Evolutionary conservation across 2,329 filamentous ascomycete species (phyloP).

Genomic region (Emmonsiellopsis sp.): DNA sequence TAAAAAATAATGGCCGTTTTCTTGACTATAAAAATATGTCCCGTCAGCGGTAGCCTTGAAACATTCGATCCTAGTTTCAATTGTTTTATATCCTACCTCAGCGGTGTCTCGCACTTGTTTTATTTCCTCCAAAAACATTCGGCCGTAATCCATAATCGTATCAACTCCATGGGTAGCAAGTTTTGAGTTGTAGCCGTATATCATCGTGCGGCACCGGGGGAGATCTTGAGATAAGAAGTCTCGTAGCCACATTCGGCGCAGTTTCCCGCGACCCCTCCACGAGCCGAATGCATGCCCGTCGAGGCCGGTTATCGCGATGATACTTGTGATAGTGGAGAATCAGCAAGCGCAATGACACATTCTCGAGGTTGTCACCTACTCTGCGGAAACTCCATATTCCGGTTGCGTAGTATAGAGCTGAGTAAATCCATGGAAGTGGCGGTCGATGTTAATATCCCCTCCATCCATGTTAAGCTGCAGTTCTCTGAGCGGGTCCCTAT

Average conservation of each 20-base stretch:
- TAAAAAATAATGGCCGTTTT: constrained; percentile 5
- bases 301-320: neutral
- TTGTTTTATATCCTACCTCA: neutral
- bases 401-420: neutral
- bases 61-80: neutral
- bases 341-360: neutral
- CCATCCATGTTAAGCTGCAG: neutral
- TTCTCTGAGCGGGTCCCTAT: neutral
- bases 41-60: neutral
- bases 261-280: neutral
- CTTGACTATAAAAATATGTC: neutral
- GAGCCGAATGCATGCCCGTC: neutral
- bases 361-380: neutral
- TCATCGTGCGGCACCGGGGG: neutral
- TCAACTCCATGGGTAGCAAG: neutral
- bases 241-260: neutral
- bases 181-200: neutral
- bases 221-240: neutral
- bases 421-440: neutral
- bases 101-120: neutral
- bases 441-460: neutral
- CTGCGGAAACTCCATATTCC: neutral
- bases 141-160: neutral
- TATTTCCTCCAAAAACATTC: neutral
- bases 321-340: neutral